Percentiles rank a stretch among this genome's conserved stretches.
phyloP scores from a whole-genome alignment of 1,284 basidiomycete species.

The Trichosporon inkin region DNA sequence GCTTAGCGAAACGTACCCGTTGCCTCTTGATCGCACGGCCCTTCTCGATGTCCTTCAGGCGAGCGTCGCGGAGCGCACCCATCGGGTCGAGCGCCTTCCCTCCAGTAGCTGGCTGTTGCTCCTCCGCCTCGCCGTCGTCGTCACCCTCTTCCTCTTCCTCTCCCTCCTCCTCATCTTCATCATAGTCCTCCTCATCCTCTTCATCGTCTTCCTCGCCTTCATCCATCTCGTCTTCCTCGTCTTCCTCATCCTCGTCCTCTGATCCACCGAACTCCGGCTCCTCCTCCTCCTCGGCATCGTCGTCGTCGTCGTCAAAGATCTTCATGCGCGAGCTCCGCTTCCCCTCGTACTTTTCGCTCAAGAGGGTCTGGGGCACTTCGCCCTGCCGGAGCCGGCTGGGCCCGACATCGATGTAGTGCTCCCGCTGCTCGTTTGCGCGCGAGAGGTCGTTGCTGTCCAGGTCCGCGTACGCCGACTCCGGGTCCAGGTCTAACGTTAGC shows the following conservation, averaged over 20 bases:
- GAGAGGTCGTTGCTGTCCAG: constrained; percentile 39
- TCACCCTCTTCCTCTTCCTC: constrained; percentile 50
- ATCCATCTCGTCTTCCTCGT: constrained; percentile 41
- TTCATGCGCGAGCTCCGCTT: constrained; percentile 61
- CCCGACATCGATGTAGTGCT: constrained; percentile 81
- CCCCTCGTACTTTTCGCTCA: constrained; percentile 64
- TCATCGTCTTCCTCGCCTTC: constrained; percentile 41
- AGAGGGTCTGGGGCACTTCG: constrained; percentile 54
- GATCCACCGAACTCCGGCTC: constrained; percentile 61
- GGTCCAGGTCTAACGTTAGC: constrained; percentile 55
- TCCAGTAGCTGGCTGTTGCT: constrained; percentile 23
- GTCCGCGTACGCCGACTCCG: constrained; percentile 59
- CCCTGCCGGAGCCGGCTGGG: constrained; percentile 65
- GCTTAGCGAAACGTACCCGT: constrained; percentile 57
- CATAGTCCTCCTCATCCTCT: constrained; percentile 52
- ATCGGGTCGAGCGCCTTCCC: constrained; percentile 52
- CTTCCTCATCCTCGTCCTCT: constrained; percentile 62
- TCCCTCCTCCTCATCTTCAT: constrained; percentile 53
- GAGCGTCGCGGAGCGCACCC: constrained; percentile 39
- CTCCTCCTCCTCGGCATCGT: constrained; percentile 55
- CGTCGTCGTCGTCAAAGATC: constrained; percentile 53
- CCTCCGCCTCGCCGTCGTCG: constrained; percentile 47
- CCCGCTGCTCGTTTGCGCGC: constrained; percentile 50
- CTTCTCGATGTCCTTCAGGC: constrained; percentile 56
- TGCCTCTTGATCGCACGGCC: constrained; percentile 77